Evolutionary conservation across 2,329 filamentous ascomycete genomes (phyloP), one percentile per base, ranked within the genome.

Genomic region (Aspergillus pseudotamarii): DNA sequence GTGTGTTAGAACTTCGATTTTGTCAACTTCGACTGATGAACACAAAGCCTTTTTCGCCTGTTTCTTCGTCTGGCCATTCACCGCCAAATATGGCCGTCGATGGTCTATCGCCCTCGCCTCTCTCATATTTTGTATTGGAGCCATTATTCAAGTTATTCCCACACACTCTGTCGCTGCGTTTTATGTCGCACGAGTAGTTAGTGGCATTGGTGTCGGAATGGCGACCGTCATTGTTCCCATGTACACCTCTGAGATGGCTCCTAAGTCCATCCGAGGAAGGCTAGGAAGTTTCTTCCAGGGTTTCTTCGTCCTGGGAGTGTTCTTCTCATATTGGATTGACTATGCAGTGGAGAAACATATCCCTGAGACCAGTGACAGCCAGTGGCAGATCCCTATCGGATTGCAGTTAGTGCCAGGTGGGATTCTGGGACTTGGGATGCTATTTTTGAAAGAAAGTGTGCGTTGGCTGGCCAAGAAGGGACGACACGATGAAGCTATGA

Each of bases 351-450:
- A 75, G 14, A 72, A 76, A 43, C 75, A 81, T 36, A 67, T 85
- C 10, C 64, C 71, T 0, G 19, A 62, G 2, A 54, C 73, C 2
- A 76, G 72, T 1, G 81, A 80, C 0, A 72, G 69, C 16, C 83
- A 86, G 66, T 86, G 84, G 84, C 83, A 83, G 61, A 79, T 85
- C 10, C 82, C 84, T 0, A 68, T 76, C 41, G 73, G 74, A 21
- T 68, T 84, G 14, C 82, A 85, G 65, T 75, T 86, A 14, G 77
- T 85, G 1, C 82, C 82, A 0, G 82, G 80, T 1, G 80, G 75
- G 3, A 71, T 85, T 3, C 71, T 85, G 4, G 81, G 79, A 0
- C 56, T 85, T 14, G 83, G 83, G 0, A 83, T 84, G 75, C 69
- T 84, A 6, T 73, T 83, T 12, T 76, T 81, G 43, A 81, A 78